Base-by-base conservation (phyloP, 768 basidiomycete species). In the Suillus subalutaceus region DNA sequence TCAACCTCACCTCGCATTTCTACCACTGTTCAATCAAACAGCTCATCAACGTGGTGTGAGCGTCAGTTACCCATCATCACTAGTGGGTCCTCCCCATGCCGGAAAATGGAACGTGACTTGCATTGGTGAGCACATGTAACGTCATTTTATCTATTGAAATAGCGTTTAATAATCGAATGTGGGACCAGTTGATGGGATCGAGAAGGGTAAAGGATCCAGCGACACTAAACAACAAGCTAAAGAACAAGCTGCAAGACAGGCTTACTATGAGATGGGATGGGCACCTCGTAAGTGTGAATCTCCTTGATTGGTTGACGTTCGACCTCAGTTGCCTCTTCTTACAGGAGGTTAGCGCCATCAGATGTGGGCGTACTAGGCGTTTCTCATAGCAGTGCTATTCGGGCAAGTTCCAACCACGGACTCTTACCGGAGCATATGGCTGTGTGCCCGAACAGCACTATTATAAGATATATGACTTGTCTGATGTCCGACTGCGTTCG, bases 211-310 rank as follows among this genome's bases (percentile, higher is more conserved):
- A 59, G 92, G 91, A 2, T 75, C 73, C n/a, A 90, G 90, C 37
- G 79, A 82, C 62, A 90, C 82, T 74, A 93, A 93, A 75, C 91
- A 93, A 72, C 77, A 85, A 2, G 91, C 91, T 8, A 93, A 92
- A 75, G 91, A 93, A 71, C 88, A 89, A 64, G 91, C 91, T 0
- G 91, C 91, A 20, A 82, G 85, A 65, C 80, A 86, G 69, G 91
- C 91, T 10, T 91, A 86, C 77, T 85, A 86, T 71, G 83, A 85
- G 10, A 88, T 93, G 90, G 91, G 91, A 41, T 92, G 91, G 91
- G 86, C 86, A 63, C 74, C 79, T 57, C 79, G 81, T 82, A 57
- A 58, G 77, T 76, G 32, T 52, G 10, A 32, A 37, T 63, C 5
- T 30, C 50, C 62, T 55, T 55, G 57, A n/a, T 16, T 35, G 23